A percentile compares a stretch with the other conserved stretches of the same genome.
Conservation (phyloP, 2,329 filamentous ascomycete species). For the Trichoderma cornu-damae region DNA sequence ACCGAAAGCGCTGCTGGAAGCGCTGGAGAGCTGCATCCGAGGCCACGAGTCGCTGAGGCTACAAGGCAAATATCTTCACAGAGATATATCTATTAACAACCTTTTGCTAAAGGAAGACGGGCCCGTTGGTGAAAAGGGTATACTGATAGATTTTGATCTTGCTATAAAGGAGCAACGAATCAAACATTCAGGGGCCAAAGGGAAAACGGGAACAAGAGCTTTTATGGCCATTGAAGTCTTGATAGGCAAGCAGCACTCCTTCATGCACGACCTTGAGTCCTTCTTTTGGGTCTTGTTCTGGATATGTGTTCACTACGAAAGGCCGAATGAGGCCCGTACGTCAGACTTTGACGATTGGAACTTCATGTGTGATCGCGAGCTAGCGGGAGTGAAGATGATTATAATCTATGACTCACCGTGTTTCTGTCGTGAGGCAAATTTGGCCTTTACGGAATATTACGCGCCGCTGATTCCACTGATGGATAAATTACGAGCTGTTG, state of each 20-base stretch:
- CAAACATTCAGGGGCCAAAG: constrained; percentile 31
- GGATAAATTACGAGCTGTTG: constrained; percentile 33
- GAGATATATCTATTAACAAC: background rate
- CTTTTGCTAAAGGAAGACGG: constrained; percentile 36
- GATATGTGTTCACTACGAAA: constrained; percentile 28
- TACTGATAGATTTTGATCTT: constrained; percentile 39
- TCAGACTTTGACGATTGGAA: constrained; percentile 38
- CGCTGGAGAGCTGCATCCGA: background rate
- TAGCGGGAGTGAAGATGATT: constrained; percentile 25
- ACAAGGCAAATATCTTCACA: background rate
- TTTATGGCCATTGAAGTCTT: constrained; percentile 34
- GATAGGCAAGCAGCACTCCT: constrained; percentile 37
- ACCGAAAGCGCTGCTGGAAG: background rate
- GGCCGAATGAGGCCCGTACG: constrained; percentile 7
- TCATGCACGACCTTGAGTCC: constrained; percentile 44
- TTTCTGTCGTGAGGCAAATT: constrained; percentile 13
- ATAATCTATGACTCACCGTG: constrained; percentile 22
- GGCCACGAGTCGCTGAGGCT: background rate
- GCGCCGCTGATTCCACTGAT: constrained; percentile 35
- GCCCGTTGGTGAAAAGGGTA: constrained; percentile 33
- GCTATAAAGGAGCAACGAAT: constrained; percentile 31
- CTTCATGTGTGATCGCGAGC: constrained; percentile 28
- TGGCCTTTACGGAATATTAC: constrained; percentile 35
- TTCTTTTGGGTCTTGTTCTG: constrained; percentile 37
- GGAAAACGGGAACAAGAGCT: constrained; percentile 38